A percentile compares a stretch with the other conserved stretches of the same genome.
phyloP scores from a whole-genome alignment of 805 yeast genomes.

The Sungouiozyma ichnusensis region DNA sequence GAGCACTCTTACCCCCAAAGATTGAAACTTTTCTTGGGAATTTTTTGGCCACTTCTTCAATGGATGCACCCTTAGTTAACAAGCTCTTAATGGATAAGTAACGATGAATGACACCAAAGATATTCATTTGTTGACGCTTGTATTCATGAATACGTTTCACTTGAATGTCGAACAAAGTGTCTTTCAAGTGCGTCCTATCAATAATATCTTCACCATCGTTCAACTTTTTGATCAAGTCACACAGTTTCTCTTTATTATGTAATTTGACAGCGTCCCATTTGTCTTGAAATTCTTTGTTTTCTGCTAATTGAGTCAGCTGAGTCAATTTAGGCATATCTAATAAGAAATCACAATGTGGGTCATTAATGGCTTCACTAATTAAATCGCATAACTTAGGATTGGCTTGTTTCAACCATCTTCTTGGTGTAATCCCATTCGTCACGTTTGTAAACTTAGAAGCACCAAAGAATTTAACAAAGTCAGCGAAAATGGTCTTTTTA shows the following conservation, averaged over 20 bases:
- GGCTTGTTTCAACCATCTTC: slow-evolving; percentile 93
- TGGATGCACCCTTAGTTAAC: slow-evolving; percentile 34
- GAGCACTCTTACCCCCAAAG: slow-evolving; percentile 94
- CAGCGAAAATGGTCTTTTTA: slow-evolving; percentile 80
- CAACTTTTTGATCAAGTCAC: slow-evolving; percentile 51
- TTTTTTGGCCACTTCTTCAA: slow-evolving; percentile 47
- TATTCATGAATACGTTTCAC: slow-evolving; percentile 94
- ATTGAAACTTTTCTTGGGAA: slow-evolving; percentile 68
- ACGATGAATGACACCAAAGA: slow-evolving; percentile 79
- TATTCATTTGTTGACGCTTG: slow-evolving; percentile 88
- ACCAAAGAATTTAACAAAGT: slow-evolving; percentile 78
- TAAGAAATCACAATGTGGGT: slow-evolving; percentile 57
- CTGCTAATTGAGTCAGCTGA: slow-evolving; percentile 51
- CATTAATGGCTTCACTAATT: slow-evolving; percentile 51
- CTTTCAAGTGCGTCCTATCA: slow-evolving; percentile 43
- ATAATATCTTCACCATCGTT: slow-evolving; percentile 47
- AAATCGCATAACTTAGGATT: slow-evolving; percentile 71
- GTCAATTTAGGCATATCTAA: slow-evolving; percentile 59
- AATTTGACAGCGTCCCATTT: slow-evolving; percentile 65
- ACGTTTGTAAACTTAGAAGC: slow-evolving; percentile 78
- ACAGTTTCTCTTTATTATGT: slow-evolving; percentile 57
- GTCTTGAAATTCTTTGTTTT: slow-evolving; percentile 56
- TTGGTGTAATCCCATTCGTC: slow-evolving; percentile 91
- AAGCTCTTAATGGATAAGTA: slow-evolving; percentile 61
- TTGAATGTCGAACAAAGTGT: slow-evolving; percentile 79